These are phyloP conservation scores for Paecilomyces dactylethromorphus DNA, from an alignment of 2,329 filamentous ascomycete species.

Conservation along the genomic window DNA sequence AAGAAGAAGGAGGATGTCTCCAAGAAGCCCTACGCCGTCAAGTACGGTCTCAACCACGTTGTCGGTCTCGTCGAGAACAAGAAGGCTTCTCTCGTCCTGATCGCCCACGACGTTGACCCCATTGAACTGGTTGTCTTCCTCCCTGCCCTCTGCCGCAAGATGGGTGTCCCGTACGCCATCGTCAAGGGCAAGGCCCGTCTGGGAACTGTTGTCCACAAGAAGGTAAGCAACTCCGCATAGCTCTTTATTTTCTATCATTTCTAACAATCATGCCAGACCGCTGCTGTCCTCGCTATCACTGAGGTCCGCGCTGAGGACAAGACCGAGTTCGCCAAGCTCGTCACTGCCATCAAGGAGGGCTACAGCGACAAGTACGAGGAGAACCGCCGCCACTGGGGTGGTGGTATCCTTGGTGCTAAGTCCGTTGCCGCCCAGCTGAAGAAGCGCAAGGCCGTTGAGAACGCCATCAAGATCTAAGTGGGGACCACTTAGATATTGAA, in stretches of 20 bases:
- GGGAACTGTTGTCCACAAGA: conserved; percentile 99
- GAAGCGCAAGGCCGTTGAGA: conserved; percentile 90
- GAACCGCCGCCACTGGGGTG: conserved; percentile 89
- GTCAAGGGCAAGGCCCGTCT: conserved; percentile 99
- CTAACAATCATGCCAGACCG: conserved; percentile 59
- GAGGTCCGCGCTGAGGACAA: conserved; percentile 99
- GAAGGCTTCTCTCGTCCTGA: conserved; percentile 97
- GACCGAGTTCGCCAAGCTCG: conserved; percentile 92
- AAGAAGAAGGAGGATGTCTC: conserved; percentile 99
- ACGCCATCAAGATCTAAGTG: conserved; percentile 93
- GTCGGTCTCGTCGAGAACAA: conserved; percentile 98
- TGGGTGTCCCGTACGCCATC: conserved; percentile 98
- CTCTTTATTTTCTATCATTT: conserved; percentile 4
- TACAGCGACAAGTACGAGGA: conserved; percentile 96
- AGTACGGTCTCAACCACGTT: conserved; percentile 99
- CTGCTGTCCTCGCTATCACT: conserved; percentile 88
- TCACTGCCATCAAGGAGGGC: conserved; percentile 94
- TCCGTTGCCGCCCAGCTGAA: conserved; percentile 71
- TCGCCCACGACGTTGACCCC: conserved; percentile 98
- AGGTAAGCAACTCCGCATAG: conserved; percentile 50
- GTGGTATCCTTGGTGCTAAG: conserved; percentile 99
- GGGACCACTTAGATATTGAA: conserved; percentile 7
- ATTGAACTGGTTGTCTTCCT: conserved; percentile 99
- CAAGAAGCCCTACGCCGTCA: conserved; percentile 99
- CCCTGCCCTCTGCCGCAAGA: conserved; percentile 98